A percentile compares a stretch with the other conserved stretches of the same genome.
Conservation (phyloP, 108 stramenopile species). For the Cyclostephanos invisitatus region DNA sequence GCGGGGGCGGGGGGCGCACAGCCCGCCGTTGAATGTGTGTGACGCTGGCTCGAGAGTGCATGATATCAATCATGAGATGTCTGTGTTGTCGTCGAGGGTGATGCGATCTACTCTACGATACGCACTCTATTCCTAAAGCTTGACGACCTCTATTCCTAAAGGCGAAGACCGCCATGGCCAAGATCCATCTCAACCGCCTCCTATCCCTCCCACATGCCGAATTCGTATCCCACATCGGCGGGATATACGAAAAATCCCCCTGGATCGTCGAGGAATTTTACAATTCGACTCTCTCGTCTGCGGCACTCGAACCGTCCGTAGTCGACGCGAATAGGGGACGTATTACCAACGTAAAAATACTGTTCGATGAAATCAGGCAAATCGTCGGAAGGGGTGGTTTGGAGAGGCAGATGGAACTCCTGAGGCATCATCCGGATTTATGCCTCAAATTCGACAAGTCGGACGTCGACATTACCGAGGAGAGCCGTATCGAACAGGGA, state of each 20-base stretch:
- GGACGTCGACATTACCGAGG: constrained; percentile 53
- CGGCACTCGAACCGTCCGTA: constrained; percentile 14
- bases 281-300: constrained; percentile 23
- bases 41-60: no score
- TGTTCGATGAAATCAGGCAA: constrained; percentile 65
- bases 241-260: constrained; percentile 85
- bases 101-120: no score
- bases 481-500: constrained; percentile 80
- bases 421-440: constrained; percentile 74
- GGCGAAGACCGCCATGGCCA: no score
- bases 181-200: constrained; percentile 33
- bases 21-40: no score
- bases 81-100: no score
- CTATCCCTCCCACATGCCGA: constrained; percentile 37
- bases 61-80: no score
- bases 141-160: no score
- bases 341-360: constrained; percentile 53
- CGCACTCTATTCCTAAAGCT: no score
- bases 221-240: constrained; percentile 67
- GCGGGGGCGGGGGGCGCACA: no score
- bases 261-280: constrained; percentile 76
- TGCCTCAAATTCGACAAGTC: constrained; percentile 37
- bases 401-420: constrained; percentile 66
- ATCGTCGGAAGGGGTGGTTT: constrained; percentile 49
- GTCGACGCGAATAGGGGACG: constrained; percentile 17